phyloP scores from a whole-genome alignment of 169 alveolate genomes.

The Plasmodium fragile region DNA sequence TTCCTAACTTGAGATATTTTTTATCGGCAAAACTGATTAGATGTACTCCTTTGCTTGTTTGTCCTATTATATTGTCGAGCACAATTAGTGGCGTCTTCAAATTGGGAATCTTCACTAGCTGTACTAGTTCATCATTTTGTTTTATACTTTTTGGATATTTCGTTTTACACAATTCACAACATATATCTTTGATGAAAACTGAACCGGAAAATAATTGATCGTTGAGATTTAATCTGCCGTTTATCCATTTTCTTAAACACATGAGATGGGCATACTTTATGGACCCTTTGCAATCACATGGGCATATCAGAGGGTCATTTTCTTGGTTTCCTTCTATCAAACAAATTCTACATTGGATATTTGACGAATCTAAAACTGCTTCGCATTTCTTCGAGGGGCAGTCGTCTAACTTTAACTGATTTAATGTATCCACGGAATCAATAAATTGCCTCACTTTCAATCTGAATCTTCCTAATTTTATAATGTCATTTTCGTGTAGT shows the following conservation, averaged over 20 bases:
- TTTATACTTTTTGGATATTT: slow-evolving; percentile 86
- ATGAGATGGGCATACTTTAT: slow-evolving; percentile 94
- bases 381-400: slow-evolving; percentile 62
- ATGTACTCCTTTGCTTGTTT: slow-evolving; percentile 86
- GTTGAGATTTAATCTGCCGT: slow-evolving; percentile 89
- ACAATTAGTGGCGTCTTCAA: slow-evolving; percentile 92
- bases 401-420: slow-evolving; percentile 52
- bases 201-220: slow-evolving; percentile 79
- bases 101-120: slow-evolving; percentile 87
- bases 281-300: slow-evolving; percentile 95
- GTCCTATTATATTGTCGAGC: slow-evolving; percentile 90
- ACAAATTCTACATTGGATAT: slow-evolving; percentile 94
- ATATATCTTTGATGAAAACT: slow-evolving; percentile 84
- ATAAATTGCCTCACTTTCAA: slow-evolving; percentile 92
- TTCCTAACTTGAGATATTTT: slow-evolving; percentile 92
- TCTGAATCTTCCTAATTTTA: slow-evolving; percentile 94
- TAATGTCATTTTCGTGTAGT: slow-evolving; percentile 93
- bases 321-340: slow-evolving; percentile 91
- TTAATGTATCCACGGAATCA: slow-evolving; percentile 68
- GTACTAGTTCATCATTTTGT: slow-evolving; percentile 84
- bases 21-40: slow-evolving; percentile 87
- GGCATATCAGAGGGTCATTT: slow-evolving; percentile 91
- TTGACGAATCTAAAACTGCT: slow-evolving; percentile 30
- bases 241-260: slow-evolving; percentile 96
- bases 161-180: slow-evolving; percentile 91